phyloP scores from a whole-genome alignment of 2,329 filamentous ascomycete genomes.

The Taxawa tesnikishii region DNA sequence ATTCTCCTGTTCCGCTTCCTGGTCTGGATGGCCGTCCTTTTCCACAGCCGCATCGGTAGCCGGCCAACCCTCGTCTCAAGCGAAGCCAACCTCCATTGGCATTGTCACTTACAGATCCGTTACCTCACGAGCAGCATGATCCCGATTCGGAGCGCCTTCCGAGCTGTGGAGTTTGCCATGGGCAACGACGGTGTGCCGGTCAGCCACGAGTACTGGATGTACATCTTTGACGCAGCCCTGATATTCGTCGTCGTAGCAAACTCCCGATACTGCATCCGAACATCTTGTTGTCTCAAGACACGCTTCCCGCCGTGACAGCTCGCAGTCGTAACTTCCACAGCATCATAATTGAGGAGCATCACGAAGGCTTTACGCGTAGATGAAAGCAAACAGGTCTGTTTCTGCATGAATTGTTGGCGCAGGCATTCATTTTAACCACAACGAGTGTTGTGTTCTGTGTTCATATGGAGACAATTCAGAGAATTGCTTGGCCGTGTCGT shows the following conservation, averaged over 20 bases:
- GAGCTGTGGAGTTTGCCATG: constrained; percentile 35
- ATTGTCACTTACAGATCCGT: constrained; percentile 20
- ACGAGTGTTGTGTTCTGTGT: too few relatives aligned
- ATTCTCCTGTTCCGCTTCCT: constrained; percentile 47
- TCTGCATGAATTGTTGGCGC: too few relatives aligned
- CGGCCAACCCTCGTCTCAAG: background rate
- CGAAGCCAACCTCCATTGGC: constrained; percentile 21
- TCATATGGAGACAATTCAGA: too few relatives aligned
- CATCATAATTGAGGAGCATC: too few relatives aligned
- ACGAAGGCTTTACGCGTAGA: too few relatives aligned
- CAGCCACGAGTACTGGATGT: constrained; percentile 28
- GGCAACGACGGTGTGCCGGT: constrained; percentile 30
- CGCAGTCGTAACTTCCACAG: too few relatives aligned
- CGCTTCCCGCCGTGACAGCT: too few relatives aligned
- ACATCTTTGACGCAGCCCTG: constrained; percentile 31
- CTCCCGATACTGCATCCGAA: too few relatives aligned
- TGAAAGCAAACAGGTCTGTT: too few relatives aligned
- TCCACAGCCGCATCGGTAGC: constrained; percentile 31
- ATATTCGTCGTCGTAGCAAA: constrained; percentile 22
- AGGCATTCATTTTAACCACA: too few relatives aligned
- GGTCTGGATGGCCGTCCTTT: constrained; percentile 33
- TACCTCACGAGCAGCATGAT: constrained; percentile 30
- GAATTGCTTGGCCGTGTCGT: too few relatives aligned
- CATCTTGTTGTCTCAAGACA: too few relatives aligned
- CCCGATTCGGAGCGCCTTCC: constrained; percentile 33